These are phyloP conservation scores for Ilex paraguariensis DNA, from an alignment of 305 asterid genomes.

Conservation along the genomic window DNA sequence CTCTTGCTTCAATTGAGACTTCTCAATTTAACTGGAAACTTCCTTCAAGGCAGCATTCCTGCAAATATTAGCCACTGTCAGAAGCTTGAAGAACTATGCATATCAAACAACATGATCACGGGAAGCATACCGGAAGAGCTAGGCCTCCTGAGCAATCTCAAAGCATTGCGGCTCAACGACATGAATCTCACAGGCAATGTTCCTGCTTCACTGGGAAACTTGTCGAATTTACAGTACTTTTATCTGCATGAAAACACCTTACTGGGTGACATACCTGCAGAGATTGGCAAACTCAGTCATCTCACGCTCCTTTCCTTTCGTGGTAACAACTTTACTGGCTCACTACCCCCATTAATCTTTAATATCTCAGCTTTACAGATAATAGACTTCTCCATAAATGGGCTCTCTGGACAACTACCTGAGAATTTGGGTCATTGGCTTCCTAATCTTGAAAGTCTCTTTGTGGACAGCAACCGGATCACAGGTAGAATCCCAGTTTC, in stretches of 20 bases:
- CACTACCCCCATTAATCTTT: slow-evolving; percentile 25
- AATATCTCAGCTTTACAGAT: slow-evolving; percentile 24
- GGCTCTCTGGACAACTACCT: slow-evolving; percentile 24
- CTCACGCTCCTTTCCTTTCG: slow-evolving; percentile 10
- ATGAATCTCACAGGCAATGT: slow-evolving; percentile 31
- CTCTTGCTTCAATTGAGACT: slow-evolving; percentile 22
- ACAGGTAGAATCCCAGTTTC: slow-evolving; percentile 27
- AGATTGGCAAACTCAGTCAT: slow-evolving; percentile 16
- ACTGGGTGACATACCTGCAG: slow-evolving; percentile 19
- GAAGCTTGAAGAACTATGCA: slow-evolving; percentile 19
- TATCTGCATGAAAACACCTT: slow-evolving; percentile 8
- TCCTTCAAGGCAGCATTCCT: slow-evolving; percentile 27
- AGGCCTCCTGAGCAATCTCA: slow-evolving; percentile 23
- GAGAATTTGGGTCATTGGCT: slow-evolving; percentile 13
- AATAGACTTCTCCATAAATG: slow-evolving; percentile 27
- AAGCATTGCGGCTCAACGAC: not conserved
- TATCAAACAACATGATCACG: slow-evolving; percentile 25
- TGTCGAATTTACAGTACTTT: slow-evolving; percentile 21
- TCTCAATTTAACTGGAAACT: slow-evolving; percentile 22
- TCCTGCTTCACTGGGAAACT: slow-evolving; percentile 30
- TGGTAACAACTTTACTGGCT: slow-evolving; percentile 21
- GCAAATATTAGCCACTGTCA: slow-evolving; percentile 23
- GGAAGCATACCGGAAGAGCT: slow-evolving; percentile 31
- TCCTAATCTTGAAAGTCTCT: slow-evolving; percentile 24
- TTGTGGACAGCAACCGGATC: slow-evolving; percentile 35